Conservation (phyloP, 1,139 yeast genomes). For the Candida sojae region DNA sequence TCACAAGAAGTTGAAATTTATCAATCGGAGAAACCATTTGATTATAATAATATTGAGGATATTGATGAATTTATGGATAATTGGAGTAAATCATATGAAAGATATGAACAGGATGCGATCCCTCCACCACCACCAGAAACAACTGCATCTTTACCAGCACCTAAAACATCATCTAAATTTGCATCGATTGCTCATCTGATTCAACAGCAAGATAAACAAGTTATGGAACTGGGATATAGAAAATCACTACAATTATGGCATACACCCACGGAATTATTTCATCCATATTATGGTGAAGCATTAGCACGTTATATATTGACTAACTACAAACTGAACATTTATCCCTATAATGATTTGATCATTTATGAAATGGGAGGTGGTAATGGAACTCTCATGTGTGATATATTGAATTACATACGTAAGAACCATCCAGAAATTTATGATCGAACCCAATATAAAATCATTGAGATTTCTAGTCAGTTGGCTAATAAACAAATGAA, state of each 20-base stretch:
- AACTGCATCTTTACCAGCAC: constrained; percentile 9
- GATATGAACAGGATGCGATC: constrained; percentile 40
- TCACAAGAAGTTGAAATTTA: constrained; percentile 77
- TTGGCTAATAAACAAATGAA: constrained; percentile 64
- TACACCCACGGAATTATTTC: constrained; percentile 84
- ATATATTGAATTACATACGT: constrained; percentile 69
- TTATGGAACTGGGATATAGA: constrained; percentile 15
- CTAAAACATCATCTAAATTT: constrained; percentile 21
- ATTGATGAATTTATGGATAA: constrained; percentile 69
- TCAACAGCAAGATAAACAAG: constrained; percentile 23
- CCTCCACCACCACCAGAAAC: background rate
- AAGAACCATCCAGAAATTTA: constrained; percentile 72
- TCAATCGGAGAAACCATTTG: constrained; percentile 61
- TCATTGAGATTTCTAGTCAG: constrained; percentile 74
- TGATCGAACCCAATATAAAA: constrained; percentile 63
- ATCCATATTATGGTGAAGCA: constrained; percentile 84
- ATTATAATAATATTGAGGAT: constrained; percentile 58
- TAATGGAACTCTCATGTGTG: constrained; percentile 82
- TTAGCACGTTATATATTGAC: constrained; percentile 71
- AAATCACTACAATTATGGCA: constrained; percentile 78
- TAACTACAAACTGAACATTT: constrained; percentile 62
- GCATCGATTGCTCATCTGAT: constrained; percentile 34
- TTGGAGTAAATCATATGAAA: constrained; percentile 69
- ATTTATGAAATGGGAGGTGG: constrained; percentile 93
- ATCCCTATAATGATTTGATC: constrained; percentile 63